Evolutionary conservation across 257 asterid genomes (phyloP).

Genomic region (Lycium ferocissimum): DNA sequence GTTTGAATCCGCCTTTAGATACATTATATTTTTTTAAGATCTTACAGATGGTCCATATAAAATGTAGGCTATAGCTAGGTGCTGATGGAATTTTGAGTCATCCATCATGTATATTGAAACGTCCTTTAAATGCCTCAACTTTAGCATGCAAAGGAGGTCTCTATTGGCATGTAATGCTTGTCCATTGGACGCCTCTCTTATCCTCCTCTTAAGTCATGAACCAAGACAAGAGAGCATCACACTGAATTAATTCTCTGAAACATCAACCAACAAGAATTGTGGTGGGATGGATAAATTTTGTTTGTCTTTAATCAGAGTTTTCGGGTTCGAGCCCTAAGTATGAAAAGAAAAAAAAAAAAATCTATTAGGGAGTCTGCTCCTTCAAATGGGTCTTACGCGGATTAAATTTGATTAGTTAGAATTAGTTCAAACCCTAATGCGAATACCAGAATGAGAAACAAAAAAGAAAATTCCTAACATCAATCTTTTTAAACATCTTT

Average conservation of each 20-base stretch:
- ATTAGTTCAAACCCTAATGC: no score
- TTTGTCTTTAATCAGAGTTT: no score
- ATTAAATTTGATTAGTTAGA: no score
- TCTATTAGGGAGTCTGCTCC: no score
- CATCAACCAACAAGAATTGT: neutral
- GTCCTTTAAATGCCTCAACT: constrained; percentile 34
- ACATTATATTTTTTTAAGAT: neutral
- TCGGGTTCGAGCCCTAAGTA: no score
- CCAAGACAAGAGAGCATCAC: constrained; percentile 16
- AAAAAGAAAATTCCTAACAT: no score
- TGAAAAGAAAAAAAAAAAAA: no score
- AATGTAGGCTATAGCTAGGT: neutral
- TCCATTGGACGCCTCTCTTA: neutral
- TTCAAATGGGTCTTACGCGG: no score
- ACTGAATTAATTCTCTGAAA: constrained; percentile 29
- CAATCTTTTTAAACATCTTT: neutral
- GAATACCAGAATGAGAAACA: no score
- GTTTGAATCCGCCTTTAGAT: no score
- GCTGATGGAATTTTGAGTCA: constrained; percentile 16
- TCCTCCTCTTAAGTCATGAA: neutral
- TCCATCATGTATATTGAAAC: neutral
- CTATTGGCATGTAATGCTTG: neutral
- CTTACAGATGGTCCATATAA: neutral
- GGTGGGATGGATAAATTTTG: no score
- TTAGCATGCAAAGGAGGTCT: constrained; percentile 36